Evolutionary conservation across 2,329 filamentous ascomycete species (phyloP).

Genomic region (Colletotrichum horii): DNA sequence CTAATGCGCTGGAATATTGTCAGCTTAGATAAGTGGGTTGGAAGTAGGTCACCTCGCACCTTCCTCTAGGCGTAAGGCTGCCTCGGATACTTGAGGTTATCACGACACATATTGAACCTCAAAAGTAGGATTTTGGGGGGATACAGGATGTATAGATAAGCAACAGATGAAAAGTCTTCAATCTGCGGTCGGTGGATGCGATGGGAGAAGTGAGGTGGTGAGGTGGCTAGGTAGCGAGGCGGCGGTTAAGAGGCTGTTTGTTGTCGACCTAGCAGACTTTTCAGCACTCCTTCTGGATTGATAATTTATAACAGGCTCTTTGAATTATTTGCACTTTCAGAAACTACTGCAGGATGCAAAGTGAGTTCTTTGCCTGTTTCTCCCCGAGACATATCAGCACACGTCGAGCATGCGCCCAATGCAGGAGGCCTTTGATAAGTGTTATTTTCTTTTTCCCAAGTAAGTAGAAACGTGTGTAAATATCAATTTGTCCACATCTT

Average conservation of each 20-base stretch:
- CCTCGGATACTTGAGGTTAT: too few relatives aligned
- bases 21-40: too few relatives aligned
- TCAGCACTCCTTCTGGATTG: not conserved
- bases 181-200: not conserved
- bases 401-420: too few relatives aligned
- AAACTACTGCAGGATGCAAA: too few relatives aligned
- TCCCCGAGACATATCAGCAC: too few relatives aligned
- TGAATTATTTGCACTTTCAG: too few relatives aligned
- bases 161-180: not conserved
- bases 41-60: too few relatives aligned
- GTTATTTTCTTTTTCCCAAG: not conserved
- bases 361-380: too few relatives aligned
- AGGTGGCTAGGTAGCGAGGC: not conserved
- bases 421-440: too few relatives aligned
- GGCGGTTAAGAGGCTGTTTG: not conserved
- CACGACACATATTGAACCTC: too few relatives aligned
- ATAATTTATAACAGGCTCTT: not conserved
- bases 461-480: not conserved
- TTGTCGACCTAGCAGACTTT: not conserved
- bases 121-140: not conserved
- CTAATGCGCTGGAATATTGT: too few relatives aligned
- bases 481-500: accelerated
- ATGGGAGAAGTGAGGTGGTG: not conserved
- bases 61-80: too few relatives aligned
- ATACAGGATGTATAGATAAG: not conserved